Evolutionary conservation across 331 rosid genomes (phyloP).

Genomic region (Phaseolus coccineus): DNA sequence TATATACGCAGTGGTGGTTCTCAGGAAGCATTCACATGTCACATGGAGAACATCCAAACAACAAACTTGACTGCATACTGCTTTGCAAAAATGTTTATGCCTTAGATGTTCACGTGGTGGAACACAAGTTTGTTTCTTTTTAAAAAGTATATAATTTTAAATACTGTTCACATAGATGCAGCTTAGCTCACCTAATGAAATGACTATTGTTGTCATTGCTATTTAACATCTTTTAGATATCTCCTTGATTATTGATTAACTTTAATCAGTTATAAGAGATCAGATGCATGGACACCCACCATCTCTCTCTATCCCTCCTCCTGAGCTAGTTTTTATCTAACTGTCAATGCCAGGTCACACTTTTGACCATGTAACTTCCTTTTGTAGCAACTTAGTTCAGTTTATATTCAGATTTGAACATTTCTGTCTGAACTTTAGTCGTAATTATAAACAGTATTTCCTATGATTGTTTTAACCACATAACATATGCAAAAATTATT

Average conservation of each 20-base stretch:
- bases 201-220: not conserved
- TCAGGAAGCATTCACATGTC: not conserved
- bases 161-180: not conserved
- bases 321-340: not conserved
- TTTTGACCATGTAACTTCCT: not conserved
- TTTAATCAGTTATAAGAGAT: slow-evolving; percentile 15
- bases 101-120: not conserved
- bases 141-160: not conserved
- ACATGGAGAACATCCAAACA: slow-evolving; percentile 1
- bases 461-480: not conserved
- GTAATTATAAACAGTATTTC: not conserved
- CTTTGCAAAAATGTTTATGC: not conserved
- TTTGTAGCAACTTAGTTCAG: not conserved
- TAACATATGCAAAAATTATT: not conserved
- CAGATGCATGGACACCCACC: not conserved
- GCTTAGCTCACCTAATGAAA: not conserved
- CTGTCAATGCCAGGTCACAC: not conserved
- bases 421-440: slow-evolving; percentile 16
- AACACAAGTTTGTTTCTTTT: not conserved
- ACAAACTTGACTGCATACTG: not conserved
- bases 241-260: not conserved
- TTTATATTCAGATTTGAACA: not conserved
- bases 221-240: not conserved
- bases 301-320: not conserved
- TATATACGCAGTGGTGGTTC: not conserved